These are phyloP conservation scores for Cardamine resedifolia DNA, from an alignment of 345 rosid genomes.

Conservation along the genomic window DNA sequence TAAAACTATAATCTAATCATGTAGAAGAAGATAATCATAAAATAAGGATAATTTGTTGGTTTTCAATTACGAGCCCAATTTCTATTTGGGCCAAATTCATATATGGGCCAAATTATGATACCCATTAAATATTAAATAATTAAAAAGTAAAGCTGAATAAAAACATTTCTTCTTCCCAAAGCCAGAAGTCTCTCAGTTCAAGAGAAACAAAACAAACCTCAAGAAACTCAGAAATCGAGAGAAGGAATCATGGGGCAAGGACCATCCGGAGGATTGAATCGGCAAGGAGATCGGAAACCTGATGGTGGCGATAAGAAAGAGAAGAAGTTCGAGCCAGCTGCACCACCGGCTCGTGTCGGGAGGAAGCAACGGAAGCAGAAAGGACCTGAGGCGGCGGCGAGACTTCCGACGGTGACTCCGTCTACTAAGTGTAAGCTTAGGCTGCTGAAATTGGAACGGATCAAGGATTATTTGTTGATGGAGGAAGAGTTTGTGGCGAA, in stretches of 20 bases:
- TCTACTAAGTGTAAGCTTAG: slow-evolving; percentile 81
- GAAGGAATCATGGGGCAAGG: slow-evolving; percentile 82
- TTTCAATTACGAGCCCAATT: neutral
- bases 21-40: neutral
- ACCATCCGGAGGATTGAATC: slow-evolving; percentile 76
- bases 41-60: neutral
- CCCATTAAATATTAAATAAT: neutral
- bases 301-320: slow-evolving; percentile 86
- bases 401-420: slow-evolving; percentile 84
- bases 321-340: slow-evolving; percentile 89
- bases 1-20: neutral
- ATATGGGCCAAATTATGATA: neutral
- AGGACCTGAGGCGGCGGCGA: slow-evolving; percentile 90
- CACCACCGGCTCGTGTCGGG: slow-evolving; percentile 88
- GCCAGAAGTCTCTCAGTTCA: slow-evolving; percentile 25
- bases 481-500: slow-evolving; percentile 95
- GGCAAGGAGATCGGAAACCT: slow-evolving; percentile 78
- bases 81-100: neutral
- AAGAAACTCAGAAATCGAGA: slow-evolving; percentile 4
- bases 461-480: slow-evolving; percentile 88
- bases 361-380: slow-evolving; percentile 87
- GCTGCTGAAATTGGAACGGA: slow-evolving; percentile 75
- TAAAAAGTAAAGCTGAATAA: neutral
- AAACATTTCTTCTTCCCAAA: slow-evolving; percentile 36
- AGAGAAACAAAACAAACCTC: neutral